Base-by-base conservation (phyloP, 108 stramenopile genomes). In the Asterionellopsis glacialis region DNA sequence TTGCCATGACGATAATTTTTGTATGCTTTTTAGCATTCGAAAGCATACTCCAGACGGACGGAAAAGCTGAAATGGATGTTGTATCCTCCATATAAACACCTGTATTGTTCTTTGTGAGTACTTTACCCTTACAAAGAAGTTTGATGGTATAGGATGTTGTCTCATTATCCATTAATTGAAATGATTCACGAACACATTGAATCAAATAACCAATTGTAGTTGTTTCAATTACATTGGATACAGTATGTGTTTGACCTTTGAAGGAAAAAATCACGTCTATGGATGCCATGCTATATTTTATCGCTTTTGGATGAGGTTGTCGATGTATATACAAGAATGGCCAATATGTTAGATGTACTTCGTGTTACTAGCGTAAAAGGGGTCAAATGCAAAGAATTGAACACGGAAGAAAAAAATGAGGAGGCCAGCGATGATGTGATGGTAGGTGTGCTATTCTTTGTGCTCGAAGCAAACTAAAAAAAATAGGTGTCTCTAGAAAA, bases 1-100 rank as follows among this genome's bases (percentile, higher is more conserved):
- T 73, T 0, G 81, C 88, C 73, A 87, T 73, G 64, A 87, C 71
- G 18, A 90, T 66, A 6, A 90, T 57, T 52, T 82, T 87, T 45
- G 64, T 68, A 6, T 41, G 14, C 38, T 79, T 79, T n/a, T 44
- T n/a, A n/a, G 59, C 11, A 21, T 11, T 45, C 9, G n/a, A 18
- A 22, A n/a, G n/a, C n/a, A n/a, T n/a, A n/a, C n/a, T 33, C 33
- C 33, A 33, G 33, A 5, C 2, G 33, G 7, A 33, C 7, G 33
- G 33, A 33, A 7, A 33, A 7, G 7, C 2, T 5, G 15, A 61
- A 48, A 61, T 6, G 16, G 45, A 4, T 19, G 44, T 48, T 41
- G 33, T 33, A 5, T 33, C 33, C 5, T 33, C n/a, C n/a, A n/a
- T n/a, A n/a, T n/a, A n/a, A n/a, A n/a, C 2, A 33, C 1, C 28